Conservation (phyloP, 2,329 filamentous ascomycete genomes). For the Epichloe uncinata region DNA sequence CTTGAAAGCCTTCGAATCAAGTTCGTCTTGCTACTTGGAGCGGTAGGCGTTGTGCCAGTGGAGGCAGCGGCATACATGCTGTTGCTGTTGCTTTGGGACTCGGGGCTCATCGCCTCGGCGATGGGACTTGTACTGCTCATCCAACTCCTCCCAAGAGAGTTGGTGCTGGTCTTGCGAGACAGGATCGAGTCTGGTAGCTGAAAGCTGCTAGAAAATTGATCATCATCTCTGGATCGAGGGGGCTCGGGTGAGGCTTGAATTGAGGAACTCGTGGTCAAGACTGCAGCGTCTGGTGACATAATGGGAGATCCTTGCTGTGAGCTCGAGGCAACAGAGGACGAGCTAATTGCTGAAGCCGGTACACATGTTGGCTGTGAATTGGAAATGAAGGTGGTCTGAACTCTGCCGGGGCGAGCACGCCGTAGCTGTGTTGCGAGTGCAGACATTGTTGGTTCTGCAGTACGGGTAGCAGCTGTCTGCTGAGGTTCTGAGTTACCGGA, state of each 20-base stretch:
- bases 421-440: slow-evolving; percentile 26
- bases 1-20: slow-evolving; percentile 80
- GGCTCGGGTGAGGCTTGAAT: slow-evolving; percentile 55
- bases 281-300: slow-evolving; percentile 39
- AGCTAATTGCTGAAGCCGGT: slow-evolving; percentile 40
- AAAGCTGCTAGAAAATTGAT: slow-evolving; percentile 40
- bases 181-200: slow-evolving; percentile 64
- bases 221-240: slow-evolving; percentile 39
- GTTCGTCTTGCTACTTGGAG: slow-evolving; percentile 21
- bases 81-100: slow-evolving; percentile 9
- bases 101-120: slow-evolving; percentile 24
- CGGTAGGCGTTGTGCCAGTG: slow-evolving; percentile 3
- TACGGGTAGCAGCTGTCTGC: slow-evolving; percentile 11
- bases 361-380: slow-evolving; percentile 12
- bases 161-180: slow-evolving; percentile 43
- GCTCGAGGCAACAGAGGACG: slow-evolving; percentile 41
- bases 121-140: slow-evolving; percentile 43
- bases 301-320: slow-evolving; percentile 43
- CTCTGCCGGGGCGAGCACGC: slow-evolving; percentile 31
- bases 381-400: slow-evolving; percentile 32
- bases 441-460: slow-evolving; percentile 27
- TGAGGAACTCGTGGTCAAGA: slow-evolving; percentile 47
- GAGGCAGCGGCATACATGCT: slow-evolving; percentile 3
- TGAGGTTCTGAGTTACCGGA: slow-evolving; percentile 12
- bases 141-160: slow-evolving; percentile 50